Evolutionary conservation across 2,329 filamentous ascomycete species (phyloP).

Genomic region (Paracoccidioides brasiliensis): DNA sequence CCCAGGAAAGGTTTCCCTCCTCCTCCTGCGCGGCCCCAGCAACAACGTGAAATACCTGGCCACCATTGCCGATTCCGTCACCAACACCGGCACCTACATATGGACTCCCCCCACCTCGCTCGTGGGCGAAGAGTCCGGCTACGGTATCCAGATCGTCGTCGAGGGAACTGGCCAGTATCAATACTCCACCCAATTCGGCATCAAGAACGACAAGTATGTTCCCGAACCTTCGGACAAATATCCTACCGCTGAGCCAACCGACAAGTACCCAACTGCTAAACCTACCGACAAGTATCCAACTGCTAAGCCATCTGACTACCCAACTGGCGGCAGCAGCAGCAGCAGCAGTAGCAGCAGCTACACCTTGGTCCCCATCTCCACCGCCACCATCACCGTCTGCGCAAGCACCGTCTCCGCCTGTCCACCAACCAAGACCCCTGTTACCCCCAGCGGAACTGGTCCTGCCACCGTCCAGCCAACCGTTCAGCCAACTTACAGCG

Average conservation of each 20-base stretch:
- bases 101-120: slow-evolving; percentile 43
- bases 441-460: slow-evolving; percentile 7
- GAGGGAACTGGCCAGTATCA: slow-evolving; percentile 48
- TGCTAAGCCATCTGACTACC: slow-evolving; percentile 4
- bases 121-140: slow-evolving; percentile 38
- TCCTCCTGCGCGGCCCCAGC: slow-evolving; percentile 47
- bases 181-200: slow-evolving; percentile 49
- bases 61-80: slow-evolving; percentile 40
- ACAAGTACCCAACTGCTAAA: slow-evolving; percentile 8
- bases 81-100: slow-evolving; percentile 42
- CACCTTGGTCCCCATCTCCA: slow-evolving; percentile 7
- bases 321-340: not conserved
- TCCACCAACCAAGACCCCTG: slow-evolving; percentile 11
- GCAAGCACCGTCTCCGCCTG: slow-evolving; percentile 15
- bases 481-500: slow-evolving; percentile 2
- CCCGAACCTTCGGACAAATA: slow-evolving; percentile 2
- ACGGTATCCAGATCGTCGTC: slow-evolving; percentile 50
- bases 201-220: slow-evolving; percentile 24
- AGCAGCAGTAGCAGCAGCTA: not conserved
- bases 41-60: slow-evolving; percentile 40
- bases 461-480: slow-evolving; percentile 9
- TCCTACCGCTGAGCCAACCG: too few relatives aligned
- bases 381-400: slow-evolving; percentile 16
- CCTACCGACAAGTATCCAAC: slow-evolving; percentile 5
- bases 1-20: slow-evolving; percentile 37